Evolutionary conservation across 352 stramenopile genomes (phyloP).

Genomic region (Salisapilia sapeloensis): DNA sequence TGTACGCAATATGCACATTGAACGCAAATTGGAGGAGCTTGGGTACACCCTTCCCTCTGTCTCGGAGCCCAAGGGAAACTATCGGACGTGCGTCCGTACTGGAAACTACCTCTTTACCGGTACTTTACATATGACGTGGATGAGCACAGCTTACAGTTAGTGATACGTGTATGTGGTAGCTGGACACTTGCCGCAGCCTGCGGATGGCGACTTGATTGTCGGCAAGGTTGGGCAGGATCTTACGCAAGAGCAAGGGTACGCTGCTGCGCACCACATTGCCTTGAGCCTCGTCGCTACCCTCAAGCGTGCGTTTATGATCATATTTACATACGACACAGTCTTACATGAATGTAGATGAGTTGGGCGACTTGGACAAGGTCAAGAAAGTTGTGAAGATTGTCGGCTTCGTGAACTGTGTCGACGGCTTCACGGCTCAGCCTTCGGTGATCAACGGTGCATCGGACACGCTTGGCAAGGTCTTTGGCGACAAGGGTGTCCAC

Average conservation of each 20-base stretch:
- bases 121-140: slow-evolving; percentile 5
- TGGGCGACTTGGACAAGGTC: slow-evolving; percentile 87
- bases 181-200: slow-evolving; percentile 61
- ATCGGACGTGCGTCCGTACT: slow-evolving; percentile 61
- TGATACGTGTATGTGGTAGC: slow-evolving; percentile 9
- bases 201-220: slow-evolving; percentile 59
- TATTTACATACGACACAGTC: neutral
- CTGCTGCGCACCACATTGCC: slow-evolving; percentile 77
- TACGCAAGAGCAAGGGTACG: slow-evolving; percentile 81
- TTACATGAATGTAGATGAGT: slow-evolving; percentile 21
- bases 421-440: slow-evolving; percentile 85
- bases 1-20: slow-evolving; percentile 56
- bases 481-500: slow-evolving; percentile 81
- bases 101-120: slow-evolving; percentile 77
- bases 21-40: slow-evolving; percentile 70
- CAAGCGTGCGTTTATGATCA: slow-evolving; percentile 39
- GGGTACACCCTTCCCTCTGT: slow-evolving; percentile 71
- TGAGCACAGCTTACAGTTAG: neutral
- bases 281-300: slow-evolving; percentile 86
- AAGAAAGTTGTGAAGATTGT: slow-evolving; percentile 92
- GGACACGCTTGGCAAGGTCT: slow-evolving; percentile 86
- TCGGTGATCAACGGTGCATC: slow-evolving; percentile 92
- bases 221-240: slow-evolving; percentile 83
- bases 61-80: slow-evolving; percentile 82
- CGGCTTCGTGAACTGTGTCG: slow-evolving; percentile 92